Percentiles rank a stretch among this genome's conserved stretches.
phyloP scores from a whole-genome alignment of 2,329 filamentous ascomycete genomes.

The Ceratocystis ficicola region DNA sequence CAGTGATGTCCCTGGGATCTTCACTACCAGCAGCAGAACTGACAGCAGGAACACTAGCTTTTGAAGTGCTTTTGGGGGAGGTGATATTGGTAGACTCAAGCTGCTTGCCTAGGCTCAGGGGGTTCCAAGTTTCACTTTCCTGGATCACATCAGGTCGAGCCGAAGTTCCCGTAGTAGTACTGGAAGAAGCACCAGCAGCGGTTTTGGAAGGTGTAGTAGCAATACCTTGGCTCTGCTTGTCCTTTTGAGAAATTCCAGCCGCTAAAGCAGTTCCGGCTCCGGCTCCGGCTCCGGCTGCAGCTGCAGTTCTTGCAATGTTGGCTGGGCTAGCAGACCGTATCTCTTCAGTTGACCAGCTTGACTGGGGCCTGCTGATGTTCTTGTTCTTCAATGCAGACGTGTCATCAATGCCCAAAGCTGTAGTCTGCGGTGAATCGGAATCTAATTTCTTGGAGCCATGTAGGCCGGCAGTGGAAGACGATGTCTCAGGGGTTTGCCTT shows the following conservation, averaged over 20 bases:
- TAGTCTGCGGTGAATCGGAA: background rate
- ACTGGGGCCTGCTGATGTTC: slow-evolving; percentile 11
- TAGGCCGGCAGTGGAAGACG: background rate
- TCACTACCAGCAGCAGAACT: background rate
- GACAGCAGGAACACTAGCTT: background rate
- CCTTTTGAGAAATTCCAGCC: background rate
- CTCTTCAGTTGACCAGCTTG: slow-evolving; percentile 21
- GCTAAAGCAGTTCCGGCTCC: slow-evolving; percentile 4
- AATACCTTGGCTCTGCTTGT: slow-evolving; percentile 5
- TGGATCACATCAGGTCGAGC: background rate
- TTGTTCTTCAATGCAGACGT: slow-evolving; percentile 6
- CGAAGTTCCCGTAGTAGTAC: background rate
- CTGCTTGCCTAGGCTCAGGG: slow-evolving; percentile 14
- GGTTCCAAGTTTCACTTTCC: slow-evolving; percentile 12
- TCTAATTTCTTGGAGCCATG: slow-evolving; percentile 13
- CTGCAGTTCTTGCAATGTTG: background rate
- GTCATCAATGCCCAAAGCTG: background rate
- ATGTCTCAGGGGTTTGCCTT: background rate
- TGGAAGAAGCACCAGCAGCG: background rate
- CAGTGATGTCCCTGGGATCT: background rate
- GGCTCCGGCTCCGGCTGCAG: slow-evolving; percentile 10
- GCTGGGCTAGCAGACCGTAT: slow-evolving; percentile 15
- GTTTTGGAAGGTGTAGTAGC: background rate
- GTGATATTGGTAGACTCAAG: background rate
- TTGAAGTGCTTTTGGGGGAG: background rate